phyloP scores from a whole-genome alignment of 352 stramenopile genomes.

The Saprolegnia parasitica region DNA sequence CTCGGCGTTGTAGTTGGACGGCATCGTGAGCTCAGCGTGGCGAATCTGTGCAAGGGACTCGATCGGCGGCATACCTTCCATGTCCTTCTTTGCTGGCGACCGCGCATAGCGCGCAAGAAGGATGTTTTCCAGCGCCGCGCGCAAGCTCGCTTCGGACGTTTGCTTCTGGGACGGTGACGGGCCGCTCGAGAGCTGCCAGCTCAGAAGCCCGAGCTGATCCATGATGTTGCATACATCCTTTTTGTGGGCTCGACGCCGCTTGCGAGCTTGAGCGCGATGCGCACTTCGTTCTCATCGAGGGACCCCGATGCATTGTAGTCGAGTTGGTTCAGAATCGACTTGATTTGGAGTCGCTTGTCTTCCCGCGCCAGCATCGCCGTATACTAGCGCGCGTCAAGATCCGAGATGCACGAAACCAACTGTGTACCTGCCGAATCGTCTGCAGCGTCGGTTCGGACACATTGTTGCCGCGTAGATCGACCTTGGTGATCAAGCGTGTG shows the following conservation, averaged over 20 bases:
- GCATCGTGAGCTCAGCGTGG: slow-evolving; percentile 44
- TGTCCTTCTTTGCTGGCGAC: slow-evolving; percentile 60
- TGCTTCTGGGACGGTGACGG: slow-evolving; percentile 5
- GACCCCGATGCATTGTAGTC: slow-evolving; percentile 49
- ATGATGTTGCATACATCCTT: slow-evolving; percentile 67
- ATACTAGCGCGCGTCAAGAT: slow-evolving; percentile 33
- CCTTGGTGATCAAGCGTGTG: slow-evolving; percentile 61
- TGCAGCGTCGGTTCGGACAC: slow-evolving; percentile 53
- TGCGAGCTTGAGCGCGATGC: slow-evolving; percentile 70
- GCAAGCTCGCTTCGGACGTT: background rate
- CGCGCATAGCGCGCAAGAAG: slow-evolving; percentile 64
- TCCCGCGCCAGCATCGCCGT: slow-evolving; percentile 66
- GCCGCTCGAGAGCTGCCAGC: background rate
- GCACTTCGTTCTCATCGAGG: slow-evolving; percentile 76
- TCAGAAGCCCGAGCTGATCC: slow-evolving; percentile 35
- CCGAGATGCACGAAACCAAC: background rate
- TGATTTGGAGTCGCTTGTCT: slow-evolving; percentile 77
- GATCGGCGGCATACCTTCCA: slow-evolving; percentile 54
- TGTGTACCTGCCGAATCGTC: slow-evolving; percentile 54
- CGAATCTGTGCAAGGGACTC: slow-evolving; percentile 69
- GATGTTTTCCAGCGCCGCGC: slow-evolving; percentile 56
- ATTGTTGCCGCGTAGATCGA: slow-evolving; percentile 77
- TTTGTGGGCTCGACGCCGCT: slow-evolving; percentile 64
- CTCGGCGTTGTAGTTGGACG: background rate
- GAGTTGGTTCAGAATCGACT: slow-evolving; percentile 59